These are phyloP conservation scores for Chrysoporthe cubensis DNA, from an alignment of 2,329 filamentous ascomycete genomes.

Conservation along the genomic window DNA sequence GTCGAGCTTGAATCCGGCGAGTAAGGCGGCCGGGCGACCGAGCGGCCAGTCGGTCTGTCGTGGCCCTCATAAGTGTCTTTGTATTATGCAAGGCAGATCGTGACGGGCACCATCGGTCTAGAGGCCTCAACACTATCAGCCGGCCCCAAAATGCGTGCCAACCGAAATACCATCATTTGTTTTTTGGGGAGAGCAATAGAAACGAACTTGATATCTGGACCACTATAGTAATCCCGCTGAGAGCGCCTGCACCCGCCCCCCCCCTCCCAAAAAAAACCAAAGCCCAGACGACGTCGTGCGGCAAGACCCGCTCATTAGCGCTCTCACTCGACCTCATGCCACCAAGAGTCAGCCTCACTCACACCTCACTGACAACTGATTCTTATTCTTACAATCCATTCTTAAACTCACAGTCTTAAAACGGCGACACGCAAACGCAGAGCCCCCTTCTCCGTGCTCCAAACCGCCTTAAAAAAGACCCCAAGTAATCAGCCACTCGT, in stretches of 20 bases:
- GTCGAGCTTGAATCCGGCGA: conserved; percentile 6
- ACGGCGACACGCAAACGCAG: neutral
- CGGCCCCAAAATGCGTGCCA: neutral
- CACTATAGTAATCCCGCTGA: neutral
- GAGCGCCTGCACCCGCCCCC: too few relatives aligned
- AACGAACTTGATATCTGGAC: neutral
- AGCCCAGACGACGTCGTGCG: neutral
- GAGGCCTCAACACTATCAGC: too few relatives aligned
- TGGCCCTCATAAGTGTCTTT: neutral
- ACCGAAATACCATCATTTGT: neutral
- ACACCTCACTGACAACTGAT: neutral
- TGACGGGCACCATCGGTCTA: neutral
- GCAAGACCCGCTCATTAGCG: neutral
- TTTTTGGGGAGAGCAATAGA: neutral
- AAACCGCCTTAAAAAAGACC: neutral
- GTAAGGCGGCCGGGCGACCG: neutral
- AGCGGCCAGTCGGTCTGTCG: neutral
- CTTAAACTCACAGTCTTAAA: neutral
- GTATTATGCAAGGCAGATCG: neutral
- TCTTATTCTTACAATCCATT: neutral
- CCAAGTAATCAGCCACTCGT: neutral
- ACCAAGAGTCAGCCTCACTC: neutral
- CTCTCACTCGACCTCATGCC: neutral
- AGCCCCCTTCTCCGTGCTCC: neutral
- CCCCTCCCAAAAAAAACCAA: neutral